phyloP scores from a whole-genome alignment of 768 basidiomycete genomes.

The Auricularia cornea region DNA sequence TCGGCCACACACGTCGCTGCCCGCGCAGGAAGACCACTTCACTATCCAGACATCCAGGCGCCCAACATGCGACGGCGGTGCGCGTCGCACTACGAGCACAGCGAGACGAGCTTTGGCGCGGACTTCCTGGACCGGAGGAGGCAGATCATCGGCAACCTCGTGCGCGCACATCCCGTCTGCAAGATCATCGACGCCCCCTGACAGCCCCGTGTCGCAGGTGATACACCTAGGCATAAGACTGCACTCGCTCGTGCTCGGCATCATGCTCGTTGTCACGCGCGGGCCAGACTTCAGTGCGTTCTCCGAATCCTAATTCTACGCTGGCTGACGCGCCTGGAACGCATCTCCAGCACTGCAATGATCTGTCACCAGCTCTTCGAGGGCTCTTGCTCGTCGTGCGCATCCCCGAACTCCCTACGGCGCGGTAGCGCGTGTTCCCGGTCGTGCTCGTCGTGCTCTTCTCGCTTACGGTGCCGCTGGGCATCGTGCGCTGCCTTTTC shows the following conservation, averaged over 20 bases:
- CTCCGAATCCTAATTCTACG: background rate
- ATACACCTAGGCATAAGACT: slow-evolving; percentile 83
- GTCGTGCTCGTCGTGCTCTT: slow-evolving; percentile 14
- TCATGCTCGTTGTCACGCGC: slow-evolving; percentile 63
- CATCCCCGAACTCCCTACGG: slow-evolving; percentile 53
- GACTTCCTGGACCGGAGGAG: background rate
- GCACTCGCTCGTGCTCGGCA: slow-evolving; percentile 70
- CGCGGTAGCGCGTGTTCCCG: slow-evolving; percentile 10
- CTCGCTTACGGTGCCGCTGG: slow-evolving; percentile 64
- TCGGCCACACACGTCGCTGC: no score
- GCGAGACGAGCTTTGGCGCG: no score
- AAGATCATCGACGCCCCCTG: no score
- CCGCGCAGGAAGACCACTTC: no score
- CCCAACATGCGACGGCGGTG: no score
- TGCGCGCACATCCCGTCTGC: slow-evolving; percentile 17
- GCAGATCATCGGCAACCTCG: slow-evolving; percentile 69
- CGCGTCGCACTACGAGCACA: no score
- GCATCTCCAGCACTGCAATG: no score
- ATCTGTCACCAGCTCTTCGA: slow-evolving; percentile 81
- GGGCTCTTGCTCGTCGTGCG: slow-evolving; percentile 76
- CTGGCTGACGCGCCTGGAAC: no score
- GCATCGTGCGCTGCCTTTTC: slow-evolving; percentile 52
- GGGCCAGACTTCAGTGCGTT: slow-evolving; percentile 64
- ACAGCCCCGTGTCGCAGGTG: slow-evolving; percentile 34
- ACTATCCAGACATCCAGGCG: no score